A percentile compares a stretch with the other conserved stretches of the same genome.
Conservation (phyloP, 208 protist species). For the Polymyxa betae region DNA sequence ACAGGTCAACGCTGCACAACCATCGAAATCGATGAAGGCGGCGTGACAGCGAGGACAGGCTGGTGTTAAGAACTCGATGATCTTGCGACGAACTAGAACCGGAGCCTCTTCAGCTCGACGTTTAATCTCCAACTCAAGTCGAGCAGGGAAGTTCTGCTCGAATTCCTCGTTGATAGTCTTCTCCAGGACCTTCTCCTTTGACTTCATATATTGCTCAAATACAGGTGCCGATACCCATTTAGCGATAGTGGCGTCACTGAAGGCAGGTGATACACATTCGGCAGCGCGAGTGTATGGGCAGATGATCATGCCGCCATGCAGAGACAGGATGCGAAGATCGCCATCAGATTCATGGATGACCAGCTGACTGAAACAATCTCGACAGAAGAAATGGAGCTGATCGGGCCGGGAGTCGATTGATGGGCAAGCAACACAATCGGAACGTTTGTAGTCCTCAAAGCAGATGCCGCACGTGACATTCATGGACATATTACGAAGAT, state of each 20-base stretch:
- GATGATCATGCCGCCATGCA: background rate
- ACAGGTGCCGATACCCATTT: background rate
- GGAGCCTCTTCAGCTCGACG: background rate
- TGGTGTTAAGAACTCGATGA: background rate
- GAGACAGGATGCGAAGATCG: background rate
- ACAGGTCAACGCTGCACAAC: conserved; percentile 10
- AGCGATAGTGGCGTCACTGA: background rate
- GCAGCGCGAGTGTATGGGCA: background rate
- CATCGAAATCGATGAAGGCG: conserved; percentile 47
- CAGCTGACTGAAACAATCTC: background rate
- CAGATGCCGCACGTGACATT: background rate
- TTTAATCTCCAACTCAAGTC: background rate
- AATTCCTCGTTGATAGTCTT: background rate
- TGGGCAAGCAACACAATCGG: background rate
- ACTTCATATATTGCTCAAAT: background rate
- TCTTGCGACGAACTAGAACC: background rate
- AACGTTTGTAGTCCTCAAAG: background rate
- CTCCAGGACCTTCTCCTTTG: background rate
- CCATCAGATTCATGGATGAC: background rate
- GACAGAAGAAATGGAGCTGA: background rate
- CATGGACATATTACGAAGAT: background rate
- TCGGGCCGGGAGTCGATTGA: background rate
- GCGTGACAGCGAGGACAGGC: background rate
- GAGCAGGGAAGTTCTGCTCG: background rate
- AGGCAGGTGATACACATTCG: background rate